Conservation (phyloP, 176 grass and related monocot genomes). For the Oryza glaberrima region DNA sequence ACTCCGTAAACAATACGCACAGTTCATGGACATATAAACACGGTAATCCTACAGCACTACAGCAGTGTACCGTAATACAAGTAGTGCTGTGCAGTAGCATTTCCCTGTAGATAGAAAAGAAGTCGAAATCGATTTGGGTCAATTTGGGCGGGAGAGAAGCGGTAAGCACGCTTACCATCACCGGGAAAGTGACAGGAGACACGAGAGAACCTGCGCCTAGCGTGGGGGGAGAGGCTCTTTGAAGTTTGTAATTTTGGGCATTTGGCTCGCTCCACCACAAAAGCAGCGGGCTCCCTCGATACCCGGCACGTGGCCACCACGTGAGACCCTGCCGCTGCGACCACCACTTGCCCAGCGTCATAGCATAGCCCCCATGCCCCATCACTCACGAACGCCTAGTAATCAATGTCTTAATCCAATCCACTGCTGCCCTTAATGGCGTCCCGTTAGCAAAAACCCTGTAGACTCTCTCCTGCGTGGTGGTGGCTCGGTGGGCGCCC, state of each 20-base stretch:
- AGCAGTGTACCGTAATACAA: too few species aligned
- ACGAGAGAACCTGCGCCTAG: background rate
- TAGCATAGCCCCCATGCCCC: too few species aligned
- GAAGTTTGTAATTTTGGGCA: conserved; percentile 54
- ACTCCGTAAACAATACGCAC: too few species aligned
- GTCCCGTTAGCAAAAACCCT: conserved; percentile 9
- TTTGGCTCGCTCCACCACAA: conserved; percentile 25
- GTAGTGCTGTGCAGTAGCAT: too few species aligned
- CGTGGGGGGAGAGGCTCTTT: background rate
- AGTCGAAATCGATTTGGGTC: background rate
- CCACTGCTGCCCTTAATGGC: conserved; percentile 31
- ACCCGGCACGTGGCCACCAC: conserved; percentile 51
- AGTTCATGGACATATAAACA: too few species aligned
- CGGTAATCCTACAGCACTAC: too few species aligned
- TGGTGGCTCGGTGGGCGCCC: conserved; percentile 23
- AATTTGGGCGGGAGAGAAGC: conserved; percentile 43
- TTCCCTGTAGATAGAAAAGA: background rate
- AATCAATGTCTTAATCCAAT: conserved; percentile 8
- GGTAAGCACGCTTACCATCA: conserved; percentile 32
- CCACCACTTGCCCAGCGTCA: too few species aligned
- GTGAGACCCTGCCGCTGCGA: conserved; percentile 27
- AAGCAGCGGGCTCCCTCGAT: conserved; percentile 15
- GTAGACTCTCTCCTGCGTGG: background rate
- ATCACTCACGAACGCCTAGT: too few species aligned
- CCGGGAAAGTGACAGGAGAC: conserved; percentile 38